Conservation (phyloP, 805 yeast species). For the Ogataea haglerorum region DNA sequence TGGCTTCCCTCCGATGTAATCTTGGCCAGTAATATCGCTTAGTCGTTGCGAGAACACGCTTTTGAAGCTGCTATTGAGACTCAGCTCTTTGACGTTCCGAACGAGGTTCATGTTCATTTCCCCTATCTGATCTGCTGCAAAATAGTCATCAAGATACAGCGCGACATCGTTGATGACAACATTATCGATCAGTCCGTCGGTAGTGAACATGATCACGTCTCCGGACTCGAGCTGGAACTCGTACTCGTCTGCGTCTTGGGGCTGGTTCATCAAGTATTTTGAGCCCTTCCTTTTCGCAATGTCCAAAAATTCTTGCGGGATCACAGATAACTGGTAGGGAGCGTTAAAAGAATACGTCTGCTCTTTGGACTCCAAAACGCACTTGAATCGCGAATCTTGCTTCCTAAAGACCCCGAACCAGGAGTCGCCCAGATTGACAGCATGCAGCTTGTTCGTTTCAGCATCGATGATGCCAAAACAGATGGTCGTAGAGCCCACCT, state of each 20-base stretch:
- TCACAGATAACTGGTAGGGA: slow-evolving; percentile 84
- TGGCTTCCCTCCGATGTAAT: slow-evolving; percentile 87
- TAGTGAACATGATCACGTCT: slow-evolving; percentile 81
- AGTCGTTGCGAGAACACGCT: slow-evolving; percentile 85
- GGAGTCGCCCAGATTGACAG: slow-evolving; percentile 90
- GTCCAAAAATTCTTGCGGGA: slow-evolving; percentile 59
- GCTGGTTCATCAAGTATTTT: slow-evolving; percentile 67
- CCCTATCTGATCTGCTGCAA: slow-evolving; percentile 39
- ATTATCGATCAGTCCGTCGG: slow-evolving; percentile 93
- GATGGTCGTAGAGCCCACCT: slow-evolving; percentile 93
- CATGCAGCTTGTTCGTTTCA: slow-evolving; percentile 47
- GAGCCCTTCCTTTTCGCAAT: slow-evolving; percentile 54
- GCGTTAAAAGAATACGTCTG: slow-evolving; percentile 90
- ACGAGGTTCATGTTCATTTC: slow-evolving; percentile 56
- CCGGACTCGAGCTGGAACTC: slow-evolving; percentile 60
- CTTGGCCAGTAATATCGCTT: slow-evolving; percentile 59
- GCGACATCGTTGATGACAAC: slow-evolving; percentile 70
- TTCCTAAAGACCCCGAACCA: slow-evolving; percentile 84
- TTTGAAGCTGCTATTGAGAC: slow-evolving; percentile 70
- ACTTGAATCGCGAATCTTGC: slow-evolving; percentile 31
- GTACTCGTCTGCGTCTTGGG: slow-evolving; percentile 65
- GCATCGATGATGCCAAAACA: slow-evolving; percentile 72
- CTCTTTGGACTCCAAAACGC: slow-evolving; percentile 64
- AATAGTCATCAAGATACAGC: slow-evolving; percentile 56
- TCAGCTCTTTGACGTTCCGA: slow-evolving; percentile 58